These are phyloP conservation scores for Chrysoporthe austroafricana DNA, from an alignment of 2,329 filamentous ascomycete species.

Conservation along the genomic window DNA sequence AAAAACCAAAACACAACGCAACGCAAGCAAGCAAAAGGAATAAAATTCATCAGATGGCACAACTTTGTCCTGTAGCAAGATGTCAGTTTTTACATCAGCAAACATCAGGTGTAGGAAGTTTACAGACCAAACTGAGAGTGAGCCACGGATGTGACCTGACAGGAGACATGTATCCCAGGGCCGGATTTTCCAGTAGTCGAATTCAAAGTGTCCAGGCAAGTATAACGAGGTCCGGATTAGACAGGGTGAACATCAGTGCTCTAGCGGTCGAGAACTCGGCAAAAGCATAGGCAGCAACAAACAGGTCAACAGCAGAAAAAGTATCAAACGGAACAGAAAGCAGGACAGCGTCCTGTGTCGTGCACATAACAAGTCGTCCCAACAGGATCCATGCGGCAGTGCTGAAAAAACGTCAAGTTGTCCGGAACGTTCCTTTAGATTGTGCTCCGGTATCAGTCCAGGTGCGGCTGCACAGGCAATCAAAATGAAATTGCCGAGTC, in stretches of 20 bases:
- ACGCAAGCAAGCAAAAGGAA: constrained; percentile 31
- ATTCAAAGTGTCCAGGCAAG: neutral
- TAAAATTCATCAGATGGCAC: constrained; percentile 46
- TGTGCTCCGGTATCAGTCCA: neutral
- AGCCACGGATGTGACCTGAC: constrained; percentile 15
- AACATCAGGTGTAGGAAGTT: constrained; percentile 32
- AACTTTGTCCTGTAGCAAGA: constrained; percentile 58
- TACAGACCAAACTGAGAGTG: constrained; percentile 44
- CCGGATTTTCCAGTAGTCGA: neutral
- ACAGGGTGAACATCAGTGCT: neutral
- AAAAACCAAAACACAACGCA: neutral
- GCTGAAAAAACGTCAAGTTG: neutral
- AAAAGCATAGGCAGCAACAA: neutral
- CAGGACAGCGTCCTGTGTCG: constrained; percentile 15
- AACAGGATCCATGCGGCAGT: neutral
- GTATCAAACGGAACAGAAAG: neutral
- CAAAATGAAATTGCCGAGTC: constrained; percentile 20
- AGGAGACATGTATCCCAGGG: constrained; percentile 17
- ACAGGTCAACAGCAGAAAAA: neutral
- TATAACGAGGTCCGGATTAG: neutral
- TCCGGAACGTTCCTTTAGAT: neutral
- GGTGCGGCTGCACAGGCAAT: constrained; percentile 28
- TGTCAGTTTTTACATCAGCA: constrained; percentile 40
- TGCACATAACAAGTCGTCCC: neutral
- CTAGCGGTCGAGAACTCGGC: neutral